phyloP scores from a whole-genome alignment of 805 yeast species.

The Starmerella roubikii region DNA sequence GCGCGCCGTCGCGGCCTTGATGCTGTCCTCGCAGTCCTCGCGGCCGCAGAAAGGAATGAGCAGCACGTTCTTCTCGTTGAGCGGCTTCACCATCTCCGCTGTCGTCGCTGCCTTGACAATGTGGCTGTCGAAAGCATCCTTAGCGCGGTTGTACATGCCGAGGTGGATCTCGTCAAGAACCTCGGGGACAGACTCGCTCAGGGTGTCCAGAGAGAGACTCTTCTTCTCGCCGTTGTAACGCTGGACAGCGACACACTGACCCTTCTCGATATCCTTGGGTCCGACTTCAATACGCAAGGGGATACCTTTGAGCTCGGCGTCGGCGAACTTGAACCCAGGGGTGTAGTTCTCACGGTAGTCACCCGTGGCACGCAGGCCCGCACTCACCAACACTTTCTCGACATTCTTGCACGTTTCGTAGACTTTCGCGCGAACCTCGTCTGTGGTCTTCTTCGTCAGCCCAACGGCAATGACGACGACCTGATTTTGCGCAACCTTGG shows the following conservation, averaged over 20 bases:
- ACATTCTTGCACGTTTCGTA: conserved; percentile 55
- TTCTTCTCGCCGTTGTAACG: conserved; percentile 77
- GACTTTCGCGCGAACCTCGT: conserved; percentile 58
- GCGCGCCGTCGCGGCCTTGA: conserved; percentile 75
- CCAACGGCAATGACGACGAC: conserved; percentile 93
- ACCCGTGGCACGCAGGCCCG: conserved; percentile 62
- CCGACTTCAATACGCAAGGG: conserved; percentile 93
- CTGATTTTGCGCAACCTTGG: conserved; percentile 88
- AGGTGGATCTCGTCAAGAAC: conserved; percentile 71
- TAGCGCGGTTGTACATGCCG: conserved; percentile 64
- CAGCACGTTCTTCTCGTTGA: conserved; percentile 82
- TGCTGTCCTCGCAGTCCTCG: conserved; percentile 88
- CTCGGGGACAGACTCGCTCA: conserved; percentile 55
- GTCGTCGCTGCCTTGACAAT: conserved; percentile 70
- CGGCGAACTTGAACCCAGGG: conserved; percentile 98
- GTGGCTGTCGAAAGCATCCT: conserved; percentile 70
- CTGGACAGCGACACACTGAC: conserved; percentile 77
- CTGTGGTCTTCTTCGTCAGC: conserved; percentile 70
- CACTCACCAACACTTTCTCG: conserved; percentile 44
- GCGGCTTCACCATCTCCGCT: conserved; percentile 84
- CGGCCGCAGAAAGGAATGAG: conserved; percentile 97
- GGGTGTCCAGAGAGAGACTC: conserved; percentile 48
- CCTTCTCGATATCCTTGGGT: conserved; percentile 79
- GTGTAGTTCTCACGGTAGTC: conserved; percentile 91
- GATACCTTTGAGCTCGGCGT: conserved; percentile 91